Evolutionary conservation across 176 grass and related monocot species (phyloP), one percentile per base, ranked within the genome.

Genomic region (Triticum turgidum): DNA sequence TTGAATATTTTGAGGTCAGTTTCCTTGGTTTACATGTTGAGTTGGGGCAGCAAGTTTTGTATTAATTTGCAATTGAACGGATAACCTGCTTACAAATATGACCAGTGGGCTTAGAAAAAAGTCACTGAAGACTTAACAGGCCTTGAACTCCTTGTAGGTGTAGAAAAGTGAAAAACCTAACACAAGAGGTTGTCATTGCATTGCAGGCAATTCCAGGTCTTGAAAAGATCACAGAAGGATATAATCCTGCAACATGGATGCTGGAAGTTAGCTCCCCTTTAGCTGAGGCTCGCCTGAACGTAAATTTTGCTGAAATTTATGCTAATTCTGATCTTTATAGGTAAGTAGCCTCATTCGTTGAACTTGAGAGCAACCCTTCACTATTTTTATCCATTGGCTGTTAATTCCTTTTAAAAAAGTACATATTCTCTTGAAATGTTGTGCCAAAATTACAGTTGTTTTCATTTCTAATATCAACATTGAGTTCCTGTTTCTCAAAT

Each of bases 211-310:
- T 98, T 85, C 88, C 96, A 79, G 89, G 93, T 69, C 73, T 95
- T 85, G 73, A 90, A 27, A 95, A 91, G 73, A 95, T 95, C 68
- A 78, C 85, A 81, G 89, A 91, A 75, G 93, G 92, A 35, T 90
- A 94, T 73, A 98, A 98, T 70, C 96, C 96, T 79, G 96, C 96
- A 27, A 98, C 96, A 51, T 98, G 96, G 96, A 89, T 94, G 84
- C 61, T 98, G 27, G 96, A 98, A 85, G 85, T 98, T 75, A 98
- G 83, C 52, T 80, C 91, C 20, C 61, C 91, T 63, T 45, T 85
- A 78, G 80, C 89, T 20, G 93, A 95, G 84, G 84, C 93, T 89
- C 76, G 27, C 49, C 70, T 92, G 49, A 86, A 91, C 8, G 9
- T 98, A 34, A 87, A 94, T 51, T 98, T 95, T 91, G 86, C 88